phyloP scores from a whole-genome alignment of 352 stramenopile species.

The Phytophthora gonapodyides region DNA sequence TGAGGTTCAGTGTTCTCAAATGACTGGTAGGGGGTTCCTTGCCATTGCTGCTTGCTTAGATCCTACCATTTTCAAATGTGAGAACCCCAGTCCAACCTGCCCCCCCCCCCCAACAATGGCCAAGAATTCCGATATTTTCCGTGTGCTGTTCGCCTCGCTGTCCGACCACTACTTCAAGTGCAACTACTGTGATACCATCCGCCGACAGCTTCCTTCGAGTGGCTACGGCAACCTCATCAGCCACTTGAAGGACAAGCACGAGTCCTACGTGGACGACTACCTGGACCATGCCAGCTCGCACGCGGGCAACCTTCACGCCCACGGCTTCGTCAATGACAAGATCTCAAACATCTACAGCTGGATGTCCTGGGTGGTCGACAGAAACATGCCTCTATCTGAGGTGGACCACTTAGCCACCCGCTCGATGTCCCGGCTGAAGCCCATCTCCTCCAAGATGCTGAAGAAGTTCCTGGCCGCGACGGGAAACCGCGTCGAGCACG shows the following conservation, averaged over 20 bases:
- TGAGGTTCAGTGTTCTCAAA: too few species aligned
- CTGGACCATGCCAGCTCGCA: neutral
- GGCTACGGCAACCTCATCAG: constrained; percentile 11
- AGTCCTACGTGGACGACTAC: neutral
- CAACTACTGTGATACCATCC: constrained; percentile 2
- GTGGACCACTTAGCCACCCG: constrained; percentile 1
- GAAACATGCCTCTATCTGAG: constrained; percentile 16
- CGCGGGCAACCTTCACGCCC: neutral
- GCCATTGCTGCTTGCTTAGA: too few species aligned
- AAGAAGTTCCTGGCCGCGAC: too few species aligned
- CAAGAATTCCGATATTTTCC: constrained; percentile 13
- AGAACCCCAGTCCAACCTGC: too few species aligned
- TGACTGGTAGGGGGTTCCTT: too few species aligned
- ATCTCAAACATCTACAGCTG: neutral
- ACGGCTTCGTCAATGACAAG: neutral
- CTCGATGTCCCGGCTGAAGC: neutral
- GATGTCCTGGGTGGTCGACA: constrained; percentile 8
- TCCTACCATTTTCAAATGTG: too few species aligned
- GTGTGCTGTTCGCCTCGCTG: neutral
- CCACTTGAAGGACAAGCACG: constrained; percentile 13
- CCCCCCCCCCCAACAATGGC: constrained; percentile 2
- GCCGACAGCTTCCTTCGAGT: neutral
- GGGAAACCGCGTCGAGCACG: neutral
- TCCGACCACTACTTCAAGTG: constrained; percentile 8
- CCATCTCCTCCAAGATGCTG: constrained; percentile 8